Base-by-base conservation (phyloP, 495 filamentous ascomycete genomes). In the Podospora sp. region DNA sequence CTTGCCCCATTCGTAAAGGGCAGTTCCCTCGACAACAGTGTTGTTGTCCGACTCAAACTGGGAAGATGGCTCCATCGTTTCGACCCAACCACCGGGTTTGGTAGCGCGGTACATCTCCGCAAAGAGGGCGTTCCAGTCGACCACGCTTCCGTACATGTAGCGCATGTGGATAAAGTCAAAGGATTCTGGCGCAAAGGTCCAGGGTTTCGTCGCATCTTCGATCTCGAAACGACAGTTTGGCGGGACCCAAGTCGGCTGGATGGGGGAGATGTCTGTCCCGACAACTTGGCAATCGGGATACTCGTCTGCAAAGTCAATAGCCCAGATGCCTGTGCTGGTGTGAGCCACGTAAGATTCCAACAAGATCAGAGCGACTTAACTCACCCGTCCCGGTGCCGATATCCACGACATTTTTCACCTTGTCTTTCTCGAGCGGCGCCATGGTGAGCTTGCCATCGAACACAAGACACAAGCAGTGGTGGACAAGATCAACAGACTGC, bases 101-200 rank as follows among this genome's bases (percentile, higher is more conserved):
- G 20, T 55, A n/a, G 65, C 60, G 0, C 57, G 60, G 68, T 75
- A 81, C 20, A 71, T 74, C 69, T 83, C 69, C 20, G 62, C n/a
- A 58, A 78, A 76, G 1, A 80, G 80, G 46, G 65, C 75, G 6
- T 79, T 72, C 88, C 89, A 91, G 72, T 90, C 82, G 18, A 69
- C 69, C 53, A 90, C 79, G 18, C 78, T 81, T 29, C 85, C 86
- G 64, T 83, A 82, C 29, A 90, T 71, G 18, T 80, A 77, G 27
- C 89, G 84, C 6, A 86, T 80, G 76, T 91, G 88, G 58, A 91
- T 81, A 67, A 87, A 88, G 78, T 91, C 89, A 69, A 91, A 90
- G 60, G 71, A 67, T 58, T 84, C 75, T 6, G 74, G 70, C 1
- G 74, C 62, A 68, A 80, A 88, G 1, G 81, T 76, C 87, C 87